A percentile compares a stretch with the other conserved stretches of the same genome.
Evolutionary conservation across 768 basidiomycete genomes (phyloP).

Genomic region (Boletus barrowsii): DNA sequence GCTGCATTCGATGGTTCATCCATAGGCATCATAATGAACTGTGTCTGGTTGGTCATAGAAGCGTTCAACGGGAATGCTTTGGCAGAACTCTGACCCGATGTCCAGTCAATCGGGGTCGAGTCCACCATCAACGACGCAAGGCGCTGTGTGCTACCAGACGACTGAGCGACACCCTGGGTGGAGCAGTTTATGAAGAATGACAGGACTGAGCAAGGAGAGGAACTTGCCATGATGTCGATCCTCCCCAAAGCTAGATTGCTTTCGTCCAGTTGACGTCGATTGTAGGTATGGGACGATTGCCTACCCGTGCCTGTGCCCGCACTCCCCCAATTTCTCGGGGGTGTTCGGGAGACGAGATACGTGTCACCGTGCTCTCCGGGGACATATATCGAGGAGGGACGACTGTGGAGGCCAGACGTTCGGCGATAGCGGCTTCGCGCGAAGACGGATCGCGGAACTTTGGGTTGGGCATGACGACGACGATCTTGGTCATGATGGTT

Average conservation of each 20-base stretch:
- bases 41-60: constrained; percentile 45
- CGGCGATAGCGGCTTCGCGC: constrained; percentile 20
- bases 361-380: constrained; percentile 24
- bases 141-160: constrained; percentile 4
- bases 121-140: constrained; percentile 24
- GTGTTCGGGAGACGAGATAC: constrained; percentile 24
- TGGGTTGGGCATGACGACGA: constrained; percentile 3
- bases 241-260: constrained; percentile 36
- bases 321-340: neutral
- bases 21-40: constrained; percentile 38
- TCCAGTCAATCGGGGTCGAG: constrained; percentile 25
- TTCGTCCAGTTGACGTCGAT: constrained; percentile 13
- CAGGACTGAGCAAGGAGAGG: neutral
- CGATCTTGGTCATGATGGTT: neutral
- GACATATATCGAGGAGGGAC: constrained; percentile 24
- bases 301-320: neutral
- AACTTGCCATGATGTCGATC: constrained; percentile 49
- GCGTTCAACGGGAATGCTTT: constrained; percentile 45
- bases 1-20: constrained; percentile 1
- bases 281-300: neutral
- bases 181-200: neutral
- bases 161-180: constrained; percentile 6
- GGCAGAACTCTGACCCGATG: constrained; percentile 24
- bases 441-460: constrained; percentile 15
- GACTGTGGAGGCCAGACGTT: constrained; percentile 5